Evolutionary conservation across 345 rosid species (phyloP), one percentile per base, ranked within the genome.

Genomic region (Murraya paniculata): DNA sequence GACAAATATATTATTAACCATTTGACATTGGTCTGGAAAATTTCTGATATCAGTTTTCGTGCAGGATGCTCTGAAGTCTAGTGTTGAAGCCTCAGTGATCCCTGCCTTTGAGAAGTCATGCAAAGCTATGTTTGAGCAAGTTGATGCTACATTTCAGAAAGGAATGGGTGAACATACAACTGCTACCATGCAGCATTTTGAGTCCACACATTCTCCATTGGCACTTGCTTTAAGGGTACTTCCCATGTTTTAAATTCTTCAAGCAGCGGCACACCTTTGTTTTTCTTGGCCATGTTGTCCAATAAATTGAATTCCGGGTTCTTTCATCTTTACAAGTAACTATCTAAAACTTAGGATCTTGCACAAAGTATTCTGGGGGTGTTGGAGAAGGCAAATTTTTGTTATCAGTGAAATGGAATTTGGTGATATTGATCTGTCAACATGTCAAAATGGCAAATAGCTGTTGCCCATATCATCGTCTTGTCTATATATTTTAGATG

Each of bases 21-120:
- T 71, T 67, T 78, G 35, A 61, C 78, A 50, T 57, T 79, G 74
- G 70, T 74, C 28, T 48, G 36, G 60, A 22, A 21, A 73, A 77
- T 67, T 66, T 69, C 59, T 80, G 68, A 75, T 6, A 67, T 71
- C 30, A 31, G 24, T 58, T 68, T 72, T 71, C 27, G 10, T 73
- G 84, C 87, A 93, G 97, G 98, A 92, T 79, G 81, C 94, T 38
- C 82, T 94, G 81, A 95, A 85, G 86, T 86, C 86, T 58, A 77
- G 88, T 82, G 69, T 95, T 75, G 97, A 92, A 86, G 85, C 92
- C 72, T 94, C 92, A 30, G 79, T 92, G 71, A 81, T 92, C 75
- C 99, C 99, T 83, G 90, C 98, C 76, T 95, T 95, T 86, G 97
- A 95, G 86, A 90, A 79, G 87, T 87, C 98, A 22, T 95, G 97